Conservation (phyloP, 2,329 filamentous ascomycete species). For the Juglanconis oblonga region DNA sequence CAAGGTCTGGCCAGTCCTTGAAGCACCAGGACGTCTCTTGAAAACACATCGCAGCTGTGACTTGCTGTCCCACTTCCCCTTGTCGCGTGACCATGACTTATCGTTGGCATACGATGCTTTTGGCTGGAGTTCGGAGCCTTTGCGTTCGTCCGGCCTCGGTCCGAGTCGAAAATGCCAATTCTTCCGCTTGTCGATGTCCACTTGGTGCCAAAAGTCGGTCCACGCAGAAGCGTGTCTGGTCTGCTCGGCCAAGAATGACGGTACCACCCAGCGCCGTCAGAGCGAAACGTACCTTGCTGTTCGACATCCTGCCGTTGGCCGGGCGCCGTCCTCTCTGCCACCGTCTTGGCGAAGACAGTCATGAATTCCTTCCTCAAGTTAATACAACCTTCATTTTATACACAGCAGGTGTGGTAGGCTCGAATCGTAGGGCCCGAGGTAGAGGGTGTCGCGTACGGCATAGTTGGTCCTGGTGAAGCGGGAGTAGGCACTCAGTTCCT, state of each 20-base stretch:
- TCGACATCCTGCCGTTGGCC: constrained; percentile 69
- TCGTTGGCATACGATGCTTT: too few species aligned
- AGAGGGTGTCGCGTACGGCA: constrained; percentile 9
- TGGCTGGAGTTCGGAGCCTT: too few species aligned
- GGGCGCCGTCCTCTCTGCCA: constrained; percentile 72
- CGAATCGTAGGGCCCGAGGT: constrained; percentile 25
- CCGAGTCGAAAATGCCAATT: too few species aligned
- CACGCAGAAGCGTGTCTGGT: background rate
- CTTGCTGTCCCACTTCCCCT: too few species aligned
- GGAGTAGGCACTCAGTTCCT: constrained; percentile 74
- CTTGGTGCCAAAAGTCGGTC: background rate
- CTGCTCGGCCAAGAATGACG: background rate
- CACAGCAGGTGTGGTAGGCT: constrained; percentile 25
- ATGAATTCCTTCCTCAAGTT: constrained; percentile 57
- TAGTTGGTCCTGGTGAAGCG: constrained; percentile 75
- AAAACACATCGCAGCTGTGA: too few species aligned
- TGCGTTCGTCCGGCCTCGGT: too few species aligned
- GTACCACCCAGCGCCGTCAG: background rate
- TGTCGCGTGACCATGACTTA: too few species aligned
- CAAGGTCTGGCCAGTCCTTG: too few species aligned
- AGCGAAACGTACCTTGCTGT: constrained; percentile 60
- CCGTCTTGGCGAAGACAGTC: constrained; percentile 80
- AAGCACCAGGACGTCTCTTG: too few species aligned
- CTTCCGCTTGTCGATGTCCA: background rate
- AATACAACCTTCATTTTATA: constrained; percentile 39